These are phyloP conservation scores for Penicillium pancosmium DNA, from an alignment of 495 filamentous ascomycete species.

Conservation along the genomic window DNA sequence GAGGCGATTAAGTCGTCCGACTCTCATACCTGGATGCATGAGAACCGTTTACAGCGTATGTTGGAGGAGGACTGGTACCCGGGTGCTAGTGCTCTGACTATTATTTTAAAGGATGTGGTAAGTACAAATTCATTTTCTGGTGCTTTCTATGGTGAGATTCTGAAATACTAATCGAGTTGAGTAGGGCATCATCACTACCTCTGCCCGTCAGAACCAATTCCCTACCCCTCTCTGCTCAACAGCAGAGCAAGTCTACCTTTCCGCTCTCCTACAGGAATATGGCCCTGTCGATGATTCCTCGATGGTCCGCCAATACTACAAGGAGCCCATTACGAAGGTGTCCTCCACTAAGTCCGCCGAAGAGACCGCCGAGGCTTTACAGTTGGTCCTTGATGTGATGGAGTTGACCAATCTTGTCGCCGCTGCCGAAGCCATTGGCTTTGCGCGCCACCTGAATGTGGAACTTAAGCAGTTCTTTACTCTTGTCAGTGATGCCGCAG, in stretches of 20 bases:
- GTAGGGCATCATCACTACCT: conserved; percentile 73
- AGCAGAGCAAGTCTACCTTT: conserved; percentile 71
- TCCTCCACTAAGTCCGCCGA: conserved; percentile 26
- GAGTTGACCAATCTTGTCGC: conserved; percentile 65
- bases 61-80: conserved; percentile 67
- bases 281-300: conserved; percentile 69
- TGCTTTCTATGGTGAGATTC: neutral
- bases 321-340: conserved; percentile 43
- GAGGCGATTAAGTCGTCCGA: conserved; percentile 60
- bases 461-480: conserved; percentile 67
- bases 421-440: conserved; percentile 66
- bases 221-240: conserved; percentile 70
- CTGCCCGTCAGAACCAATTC: conserved; percentile 60
- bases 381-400: conserved; percentile 62
- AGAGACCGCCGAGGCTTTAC: conserved; percentile 39
- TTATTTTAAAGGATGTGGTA: conserved; percentile 79
- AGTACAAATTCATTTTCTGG: conserved; percentile 13
- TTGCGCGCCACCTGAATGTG: conserved; percentile 63
- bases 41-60: conserved; percentile 72
- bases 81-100: conserved; percentile 67
- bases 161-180: conserved; percentile 11
- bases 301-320: conserved; percentile 63
- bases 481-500: conserved; percentile 71
- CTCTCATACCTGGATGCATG: conserved; percentile 82
- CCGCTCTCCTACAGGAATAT: conserved; percentile 61